Evolutionary conservation across 106 monocot species (phyloP).

Genomic region (Hemerocallis citrina): DNA sequence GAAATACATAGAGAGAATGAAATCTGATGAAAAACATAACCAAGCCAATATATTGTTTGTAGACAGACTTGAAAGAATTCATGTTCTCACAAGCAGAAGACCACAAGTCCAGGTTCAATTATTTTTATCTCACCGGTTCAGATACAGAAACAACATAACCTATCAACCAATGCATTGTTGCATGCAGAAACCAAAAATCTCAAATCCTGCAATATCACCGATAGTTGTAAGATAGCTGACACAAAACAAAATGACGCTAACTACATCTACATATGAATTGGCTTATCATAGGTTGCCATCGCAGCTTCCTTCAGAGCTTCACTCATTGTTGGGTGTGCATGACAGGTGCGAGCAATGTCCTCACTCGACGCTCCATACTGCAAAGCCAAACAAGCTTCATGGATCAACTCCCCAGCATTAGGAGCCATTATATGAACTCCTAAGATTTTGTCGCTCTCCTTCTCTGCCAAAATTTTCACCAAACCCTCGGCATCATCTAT

Average conservation of each 20-base stretch:
- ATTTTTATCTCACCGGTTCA: too few relatives aligned
- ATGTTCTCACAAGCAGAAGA: too few relatives aligned
- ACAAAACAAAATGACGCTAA: neutral
- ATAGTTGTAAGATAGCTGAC: neutral
- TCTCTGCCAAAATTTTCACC: constrained; percentile 77
- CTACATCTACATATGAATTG: constrained; percentile 54
- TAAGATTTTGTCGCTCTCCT: constrained; percentile 70
- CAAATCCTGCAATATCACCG: too few relatives aligned
- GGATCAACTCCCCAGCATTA: constrained; percentile 74
- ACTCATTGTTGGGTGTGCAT: constrained; percentile 83
- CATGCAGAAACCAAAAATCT: too few relatives aligned
- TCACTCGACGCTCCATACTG: constrained; percentile 78
- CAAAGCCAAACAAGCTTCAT: constrained; percentile 70
- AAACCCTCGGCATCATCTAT: constrained; percentile 83
- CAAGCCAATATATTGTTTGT: too few relatives aligned
- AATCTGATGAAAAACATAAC: too few relatives aligned
- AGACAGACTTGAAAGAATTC: too few relatives aligned
- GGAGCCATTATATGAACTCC: constrained; percentile 89
- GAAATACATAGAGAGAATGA: too few relatives aligned
- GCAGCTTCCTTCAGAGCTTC: constrained; percentile 87
- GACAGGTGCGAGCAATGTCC: constrained; percentile 80
- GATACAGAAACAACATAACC: too few relatives aligned
- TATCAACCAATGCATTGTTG: too few relatives aligned
- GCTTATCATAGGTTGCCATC: constrained; percentile 80
- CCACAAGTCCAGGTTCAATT: too few relatives aligned